Conservation (phyloP, 768 basidiomycete species). For the Tulasnella sp. region DNA sequence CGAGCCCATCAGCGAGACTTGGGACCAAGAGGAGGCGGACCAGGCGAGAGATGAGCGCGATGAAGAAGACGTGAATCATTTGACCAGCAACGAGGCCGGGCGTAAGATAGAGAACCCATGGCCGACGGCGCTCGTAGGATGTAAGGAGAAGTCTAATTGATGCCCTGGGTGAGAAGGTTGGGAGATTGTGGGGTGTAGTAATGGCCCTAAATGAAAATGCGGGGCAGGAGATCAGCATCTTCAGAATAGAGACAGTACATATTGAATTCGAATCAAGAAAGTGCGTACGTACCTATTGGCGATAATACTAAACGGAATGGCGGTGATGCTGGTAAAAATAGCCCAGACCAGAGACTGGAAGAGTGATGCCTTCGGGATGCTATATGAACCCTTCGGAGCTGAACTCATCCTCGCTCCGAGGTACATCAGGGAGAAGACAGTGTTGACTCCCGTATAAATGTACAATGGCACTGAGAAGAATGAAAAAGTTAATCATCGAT, state of each 20-base stretch:
- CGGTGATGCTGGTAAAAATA: constrained; percentile 52
- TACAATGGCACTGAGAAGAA: constrained; percentile 38
- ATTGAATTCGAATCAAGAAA: background rate
- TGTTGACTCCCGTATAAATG: constrained; percentile 43
- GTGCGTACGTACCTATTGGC: constrained; percentile 62
- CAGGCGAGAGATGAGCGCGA: constrained; percentile 35
- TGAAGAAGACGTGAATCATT: constrained; percentile 36
- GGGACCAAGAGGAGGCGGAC: constrained; percentile 49
- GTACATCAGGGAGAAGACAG: constrained; percentile 46
- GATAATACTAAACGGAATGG: constrained; percentile 58
- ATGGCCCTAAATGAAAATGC: constrained; percentile 51
- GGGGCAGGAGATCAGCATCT: constrained; percentile 7
- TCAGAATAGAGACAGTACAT: background rate
- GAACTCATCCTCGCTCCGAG: constrained; percentile 39
- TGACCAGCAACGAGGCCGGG: constrained; percentile 49
- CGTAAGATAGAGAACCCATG: constrained; percentile 73
- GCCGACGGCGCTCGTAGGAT: constrained; percentile 65
- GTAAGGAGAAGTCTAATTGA: constrained; percentile 65
- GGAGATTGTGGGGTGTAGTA: constrained; percentile 69
- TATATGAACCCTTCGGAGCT: constrained; percentile 48
- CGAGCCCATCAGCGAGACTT: constrained; percentile 26
- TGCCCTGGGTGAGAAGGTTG: constrained; percentile 46
- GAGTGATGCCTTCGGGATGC: constrained; percentile 49
- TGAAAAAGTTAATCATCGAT: constrained; percentile 22
- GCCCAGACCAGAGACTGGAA: constrained; percentile 56